A percentile compares a stretch with the other conserved stretches of the same genome.
Evolutionary conservation across 305 asterid genomes (phyloP).

Genomic region (Fraxinus ornus): DNA sequence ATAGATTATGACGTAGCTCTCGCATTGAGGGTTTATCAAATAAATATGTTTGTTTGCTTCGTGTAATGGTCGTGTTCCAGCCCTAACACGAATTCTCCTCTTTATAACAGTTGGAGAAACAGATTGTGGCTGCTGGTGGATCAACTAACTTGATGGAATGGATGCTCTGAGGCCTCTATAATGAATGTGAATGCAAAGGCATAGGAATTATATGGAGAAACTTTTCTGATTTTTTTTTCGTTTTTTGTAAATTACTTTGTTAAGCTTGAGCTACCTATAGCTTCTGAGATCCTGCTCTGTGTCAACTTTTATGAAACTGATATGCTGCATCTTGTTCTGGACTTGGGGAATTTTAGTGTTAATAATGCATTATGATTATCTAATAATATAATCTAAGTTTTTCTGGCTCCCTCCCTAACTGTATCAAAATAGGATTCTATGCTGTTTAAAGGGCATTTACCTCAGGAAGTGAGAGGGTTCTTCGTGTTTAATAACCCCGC

Average conservation of each 20-base stretch:
- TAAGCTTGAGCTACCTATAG: slow-evolving; percentile 21
- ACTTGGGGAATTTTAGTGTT: slow-evolving; percentile 16
- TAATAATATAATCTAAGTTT: neutral
- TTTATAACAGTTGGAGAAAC: slow-evolving; percentile 56
- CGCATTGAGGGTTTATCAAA: neutral
- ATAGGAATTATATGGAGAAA: neutral
- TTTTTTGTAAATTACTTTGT: slow-evolving; percentile 12
- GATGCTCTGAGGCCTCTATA: slow-evolving; percentile 4
- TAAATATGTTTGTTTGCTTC: neutral
- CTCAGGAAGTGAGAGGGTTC: neutral
- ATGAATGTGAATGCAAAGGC: neutral
- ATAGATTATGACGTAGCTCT: neutral
- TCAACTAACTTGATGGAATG: slow-evolving; percentile 45
- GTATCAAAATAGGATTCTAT: neutral
- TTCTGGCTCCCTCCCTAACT: neutral
- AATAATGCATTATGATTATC: slow-evolving; percentile 23
- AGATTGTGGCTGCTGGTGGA: slow-evolving; percentile 74
- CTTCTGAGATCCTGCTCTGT: slow-evolving; percentile 16
- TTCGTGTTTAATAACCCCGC: neutral
- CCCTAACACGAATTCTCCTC: slow-evolving; percentile 1
- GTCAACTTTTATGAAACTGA: neutral
- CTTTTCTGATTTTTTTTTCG: slow-evolving; percentile 10
- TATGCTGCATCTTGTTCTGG: slow-evolving; percentile 16
- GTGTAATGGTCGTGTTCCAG: neutral
- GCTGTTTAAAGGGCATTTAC: neutral